Conservation (phyloP, 2,329 filamentous ascomycete species). For the Dryadomyces quercivorus region DNA sequence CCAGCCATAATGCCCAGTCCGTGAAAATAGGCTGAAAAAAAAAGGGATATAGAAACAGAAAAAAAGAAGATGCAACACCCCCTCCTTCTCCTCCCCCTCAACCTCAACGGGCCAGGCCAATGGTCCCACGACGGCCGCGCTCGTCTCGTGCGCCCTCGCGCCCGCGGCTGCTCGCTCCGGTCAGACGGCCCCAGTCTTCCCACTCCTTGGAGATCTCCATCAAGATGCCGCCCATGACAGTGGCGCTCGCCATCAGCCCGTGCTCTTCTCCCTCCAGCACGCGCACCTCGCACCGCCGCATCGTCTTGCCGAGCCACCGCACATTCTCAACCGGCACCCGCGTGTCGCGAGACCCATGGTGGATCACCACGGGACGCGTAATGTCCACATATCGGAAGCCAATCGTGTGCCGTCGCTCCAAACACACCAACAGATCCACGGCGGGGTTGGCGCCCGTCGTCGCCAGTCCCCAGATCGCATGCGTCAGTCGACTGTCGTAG, state of each 20-base stretch:
- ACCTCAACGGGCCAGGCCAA: conserved; percentile 2
- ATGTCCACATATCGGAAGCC: conserved; percentile 97
- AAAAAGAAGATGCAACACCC: not conserved
- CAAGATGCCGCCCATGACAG: conserved; percentile 86
- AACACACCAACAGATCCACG: conserved; percentile 81
- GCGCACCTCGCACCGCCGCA: conserved; percentile 85
- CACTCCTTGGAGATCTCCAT: conserved; percentile 92
- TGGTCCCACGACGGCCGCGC: conserved; percentile 14
- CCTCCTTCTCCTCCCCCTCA: not conserved
- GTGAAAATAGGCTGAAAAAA: not conserved
- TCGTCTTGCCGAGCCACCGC: conserved; percentile 84
- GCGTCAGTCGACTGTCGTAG: conserved; percentile 78
- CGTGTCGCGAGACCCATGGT: conserved; percentile 83
- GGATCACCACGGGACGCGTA: conserved; percentile 79
- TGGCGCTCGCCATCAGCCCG: conserved; percentile 87
- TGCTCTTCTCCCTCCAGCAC: conserved; percentile 87
- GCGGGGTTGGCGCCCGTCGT: conserved; percentile 88
- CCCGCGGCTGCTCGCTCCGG: conserved; percentile 18
- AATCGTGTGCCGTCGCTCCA: conserved; percentile 82
- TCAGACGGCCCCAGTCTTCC: conserved; percentile 69
- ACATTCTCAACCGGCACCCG: conserved; percentile 93
- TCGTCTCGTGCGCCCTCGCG: conserved; percentile 12
- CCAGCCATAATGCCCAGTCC: not conserved
- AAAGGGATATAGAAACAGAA: not conserved
- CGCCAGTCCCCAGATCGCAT: conserved; percentile 87